Percentiles rank a stretch among this genome's conserved stretches.
Evolutionary conservation across 2,329 filamentous ascomycete genomes (phyloP).

Genomic region (Pestalotiopsis fici): DNA sequence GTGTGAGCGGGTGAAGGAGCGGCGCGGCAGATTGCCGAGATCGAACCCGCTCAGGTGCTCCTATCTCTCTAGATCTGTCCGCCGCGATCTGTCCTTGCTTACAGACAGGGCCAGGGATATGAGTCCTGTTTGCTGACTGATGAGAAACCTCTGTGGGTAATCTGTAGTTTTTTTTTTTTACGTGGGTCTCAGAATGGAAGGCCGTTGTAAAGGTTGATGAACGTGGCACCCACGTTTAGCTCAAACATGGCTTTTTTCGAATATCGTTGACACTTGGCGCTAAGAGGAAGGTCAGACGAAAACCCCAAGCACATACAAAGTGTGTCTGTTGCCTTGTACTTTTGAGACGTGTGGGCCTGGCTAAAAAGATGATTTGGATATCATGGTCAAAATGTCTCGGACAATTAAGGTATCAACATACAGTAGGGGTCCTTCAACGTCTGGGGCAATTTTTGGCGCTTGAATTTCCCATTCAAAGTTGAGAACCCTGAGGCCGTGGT

Average conservation of each 20-base stretch:
- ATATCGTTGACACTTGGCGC: not conserved
- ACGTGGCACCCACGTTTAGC: conserved; percentile 18
- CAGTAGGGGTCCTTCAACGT: not conserved
- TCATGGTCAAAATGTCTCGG: not conserved
- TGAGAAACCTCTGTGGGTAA: not conserved
- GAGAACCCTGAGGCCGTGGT: no score
- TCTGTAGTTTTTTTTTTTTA: not conserved
- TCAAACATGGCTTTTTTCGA: not conserved
- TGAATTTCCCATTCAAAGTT: no score
- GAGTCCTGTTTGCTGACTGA: not conserved
- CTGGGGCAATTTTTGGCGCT: no score
- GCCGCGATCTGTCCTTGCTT: not conserved
- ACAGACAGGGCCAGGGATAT: not conserved
- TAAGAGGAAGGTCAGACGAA: conserved; percentile 2
- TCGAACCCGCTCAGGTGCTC: not conserved
- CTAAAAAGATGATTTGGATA: no score
- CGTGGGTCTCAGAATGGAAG: conserved; percentile 1
- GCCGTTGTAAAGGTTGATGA: conserved; percentile 9
- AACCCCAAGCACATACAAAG: not conserved
- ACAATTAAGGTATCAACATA: not conserved
- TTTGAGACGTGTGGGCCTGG: not conserved
- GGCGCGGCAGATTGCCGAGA: not conserved
- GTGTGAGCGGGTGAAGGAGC: not conserved
- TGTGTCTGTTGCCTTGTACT: not conserved
- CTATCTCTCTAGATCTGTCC: not conserved